Conservation (phyloP, 129 eudicot species). For the Calendula officinalis region DNA sequence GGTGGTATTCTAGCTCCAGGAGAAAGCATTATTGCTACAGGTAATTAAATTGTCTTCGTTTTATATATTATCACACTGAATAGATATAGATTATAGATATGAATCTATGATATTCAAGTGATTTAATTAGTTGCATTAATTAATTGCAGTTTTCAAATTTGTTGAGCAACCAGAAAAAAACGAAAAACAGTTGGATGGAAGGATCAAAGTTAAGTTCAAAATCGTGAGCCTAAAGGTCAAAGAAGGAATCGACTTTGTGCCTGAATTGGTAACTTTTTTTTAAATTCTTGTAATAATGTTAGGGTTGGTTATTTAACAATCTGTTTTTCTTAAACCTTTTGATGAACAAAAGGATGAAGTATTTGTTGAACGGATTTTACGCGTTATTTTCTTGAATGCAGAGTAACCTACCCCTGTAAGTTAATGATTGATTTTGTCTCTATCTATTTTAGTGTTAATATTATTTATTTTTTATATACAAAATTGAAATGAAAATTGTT, state of each 20-base stretch:
- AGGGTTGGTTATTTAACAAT: neutral
- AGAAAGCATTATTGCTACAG: conserved; percentile 79
- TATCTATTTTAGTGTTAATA: neutral
- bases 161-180: conserved; percentile 84
- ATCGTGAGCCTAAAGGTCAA: conserved; percentile 85
- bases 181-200: conserved; percentile 51
- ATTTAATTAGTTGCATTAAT: conserved; percentile 12
- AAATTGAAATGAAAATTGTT: conserved; percentile 4
- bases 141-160: conserved; percentile 71
- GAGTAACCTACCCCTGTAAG: conserved; percentile 73
- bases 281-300: neutral
- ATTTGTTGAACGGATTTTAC: conserved; percentile 56
- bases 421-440: neutral
- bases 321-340: conserved; percentile 37
- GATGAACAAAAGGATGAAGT: conserved; percentile 78
- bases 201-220: conserved; percentile 73
- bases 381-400: conserved; percentile 67
- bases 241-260: conserved; percentile 68
- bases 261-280: conserved; percentile 68
- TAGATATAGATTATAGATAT: neutral
- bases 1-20: conserved; percentile 87
- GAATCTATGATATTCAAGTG: neutral
- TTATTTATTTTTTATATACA: neutral
- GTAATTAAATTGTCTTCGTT: conserved; percentile 32
- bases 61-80: conserved; percentile 1